A percentile compares a stretch with the other conserved stretches of the same genome.
Conservation (phyloP, 2,329 filamentous ascomycete genomes). For the Cadophora luteo-olivacea region DNA sequence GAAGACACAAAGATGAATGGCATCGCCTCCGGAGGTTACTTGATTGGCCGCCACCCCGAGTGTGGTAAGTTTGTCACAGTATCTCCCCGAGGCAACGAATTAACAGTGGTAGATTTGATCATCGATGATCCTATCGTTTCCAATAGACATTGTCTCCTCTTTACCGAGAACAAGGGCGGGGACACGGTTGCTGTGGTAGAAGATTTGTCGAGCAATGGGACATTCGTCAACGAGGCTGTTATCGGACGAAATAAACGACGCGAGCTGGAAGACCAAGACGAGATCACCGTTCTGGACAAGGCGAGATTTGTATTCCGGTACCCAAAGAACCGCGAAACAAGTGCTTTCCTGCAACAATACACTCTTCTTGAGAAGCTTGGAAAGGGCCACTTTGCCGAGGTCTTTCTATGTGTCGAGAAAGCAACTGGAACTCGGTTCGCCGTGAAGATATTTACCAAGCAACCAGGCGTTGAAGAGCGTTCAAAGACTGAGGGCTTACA, state of each 20-base stretch:
- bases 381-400: conserved; percentile 94
- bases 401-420: conserved; percentile 90
- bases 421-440: conserved; percentile 82
- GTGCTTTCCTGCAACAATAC: conserved; percentile 86
- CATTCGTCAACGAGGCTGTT: conserved; percentile 91
- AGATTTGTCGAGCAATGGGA: conserved; percentile 94
- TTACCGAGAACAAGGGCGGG: conserved; percentile 63
- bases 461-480: conserved; percentile 79
- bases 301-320: conserved; percentile 93
- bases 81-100: neutral
- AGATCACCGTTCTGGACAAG: conserved; percentile 85
- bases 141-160: conserved; percentile 80
- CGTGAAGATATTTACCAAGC: conserved; percentile 93
- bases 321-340: conserved; percentile 75
- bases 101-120: conserved; percentile 63
- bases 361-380: conserved; percentile 83
- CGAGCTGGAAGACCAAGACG: conserved; percentile 87
- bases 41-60: conserved; percentile 92
- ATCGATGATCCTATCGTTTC: conserved; percentile 83
- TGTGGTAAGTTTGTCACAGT: conserved; percentile 73
- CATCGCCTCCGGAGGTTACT: conserved; percentile 78
- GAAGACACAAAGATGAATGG: conserved; percentile 67
- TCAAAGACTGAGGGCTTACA: conserved; percentile 86
- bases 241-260: conserved; percentile 91
- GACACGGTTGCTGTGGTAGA: conserved; percentile 79